These are phyloP conservation scores for Macrophomina pseudophaseolina DNA, from an alignment of 2,329 filamentous ascomycete species.

Conservation along the genomic window DNA sequence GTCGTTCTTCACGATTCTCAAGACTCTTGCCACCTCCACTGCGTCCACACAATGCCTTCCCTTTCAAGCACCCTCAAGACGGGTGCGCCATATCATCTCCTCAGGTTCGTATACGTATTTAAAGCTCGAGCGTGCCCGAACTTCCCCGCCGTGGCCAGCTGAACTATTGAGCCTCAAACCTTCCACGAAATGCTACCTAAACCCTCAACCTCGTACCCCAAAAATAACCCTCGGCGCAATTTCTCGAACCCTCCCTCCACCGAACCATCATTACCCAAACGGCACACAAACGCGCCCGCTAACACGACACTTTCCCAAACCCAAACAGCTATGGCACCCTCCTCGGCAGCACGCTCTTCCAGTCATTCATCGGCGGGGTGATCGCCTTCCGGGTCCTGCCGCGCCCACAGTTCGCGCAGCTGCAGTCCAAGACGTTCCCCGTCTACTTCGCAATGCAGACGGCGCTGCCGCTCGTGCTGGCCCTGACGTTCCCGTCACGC, in stretches of 20 bases:
- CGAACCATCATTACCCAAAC: not conserved
- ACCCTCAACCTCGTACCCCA: constrained; percentile 27
- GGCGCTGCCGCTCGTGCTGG: constrained; percentile 71
- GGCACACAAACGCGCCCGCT: constrained; percentile 25
- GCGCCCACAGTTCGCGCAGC: constrained; percentile 77
- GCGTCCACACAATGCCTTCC: constrained; percentile 47
- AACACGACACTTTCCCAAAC: not conserved
- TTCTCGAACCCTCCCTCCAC: constrained; percentile 24
- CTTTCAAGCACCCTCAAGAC: constrained; percentile 59
- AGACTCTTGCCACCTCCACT: not conserved
- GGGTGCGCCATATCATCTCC: constrained; percentile 75
- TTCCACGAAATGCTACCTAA: not conserved
- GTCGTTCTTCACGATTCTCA: not conserved
- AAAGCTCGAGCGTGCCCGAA: not conserved
- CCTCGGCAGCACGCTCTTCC: constrained; percentile 84
- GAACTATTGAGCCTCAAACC: not conserved
- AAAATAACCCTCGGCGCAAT: constrained; percentile 29
- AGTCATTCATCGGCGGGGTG: constrained; percentile 77
- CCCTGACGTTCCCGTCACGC: constrained; percentile 72
- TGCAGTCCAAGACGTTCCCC: constrained; percentile 83
- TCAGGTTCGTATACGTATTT: constrained; percentile 59
- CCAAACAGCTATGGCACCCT: constrained; percentile 78
- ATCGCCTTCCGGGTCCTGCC: constrained; percentile 78
- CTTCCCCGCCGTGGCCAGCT: not conserved
- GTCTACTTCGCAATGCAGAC: constrained; percentile 89